A percentile compares a stretch with the other conserved stretches of the same genome.
Evolutionary conservation across 495 filamentous ascomycete genomes (phyloP).

Genomic region (Xylaria venustula): DNA sequence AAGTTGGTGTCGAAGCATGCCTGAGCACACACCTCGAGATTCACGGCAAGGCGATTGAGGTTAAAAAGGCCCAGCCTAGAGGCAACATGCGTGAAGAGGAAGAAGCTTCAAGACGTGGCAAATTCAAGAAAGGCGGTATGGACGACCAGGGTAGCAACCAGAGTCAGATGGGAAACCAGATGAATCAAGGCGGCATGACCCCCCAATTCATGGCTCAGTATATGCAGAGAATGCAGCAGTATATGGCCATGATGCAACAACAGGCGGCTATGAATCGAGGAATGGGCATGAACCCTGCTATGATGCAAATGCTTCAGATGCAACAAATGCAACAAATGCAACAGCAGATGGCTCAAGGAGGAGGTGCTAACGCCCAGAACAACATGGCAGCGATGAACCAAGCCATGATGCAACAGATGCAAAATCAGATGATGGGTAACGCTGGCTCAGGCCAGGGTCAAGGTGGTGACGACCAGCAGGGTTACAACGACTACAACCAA

Average conservation of each 20-base stretch:
- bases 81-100: constrained; percentile 93
- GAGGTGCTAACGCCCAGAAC: constrained; percentile 39
- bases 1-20: constrained; percentile 90
- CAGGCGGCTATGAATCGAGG: constrained; percentile 63
- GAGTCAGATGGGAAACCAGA: constrained; percentile 41
- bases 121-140: constrained; percentile 50
- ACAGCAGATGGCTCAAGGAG: constrained; percentile 56
- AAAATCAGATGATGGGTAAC: constrained; percentile 58
- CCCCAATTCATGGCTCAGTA: constrained; percentile 98
- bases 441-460: constrained; percentile 42
- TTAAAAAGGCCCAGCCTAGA: constrained; percentile 95
- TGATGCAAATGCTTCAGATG: constrained; percentile 63
- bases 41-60: constrained; percentile 92
- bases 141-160: constrained; percentile 40
- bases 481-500: constrained; percentile 67
- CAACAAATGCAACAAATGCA: constrained; percentile 86
- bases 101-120: constrained; percentile 66
- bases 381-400: constrained; percentile 66
- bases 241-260: constrained; percentile 92
- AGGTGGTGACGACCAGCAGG: constrained; percentile 27
- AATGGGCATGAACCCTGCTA: constrained; percentile 61
- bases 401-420: constrained; percentile 79
- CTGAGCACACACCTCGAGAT: constrained; percentile 79
- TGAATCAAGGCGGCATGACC: constrained; percentile 67
- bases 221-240: constrained; percentile 95